These are phyloP conservation scores for Fusarium ambrosium DNA, from an alignment of 2,329 filamentous ascomycete species.

Conservation along the genomic window DNA sequence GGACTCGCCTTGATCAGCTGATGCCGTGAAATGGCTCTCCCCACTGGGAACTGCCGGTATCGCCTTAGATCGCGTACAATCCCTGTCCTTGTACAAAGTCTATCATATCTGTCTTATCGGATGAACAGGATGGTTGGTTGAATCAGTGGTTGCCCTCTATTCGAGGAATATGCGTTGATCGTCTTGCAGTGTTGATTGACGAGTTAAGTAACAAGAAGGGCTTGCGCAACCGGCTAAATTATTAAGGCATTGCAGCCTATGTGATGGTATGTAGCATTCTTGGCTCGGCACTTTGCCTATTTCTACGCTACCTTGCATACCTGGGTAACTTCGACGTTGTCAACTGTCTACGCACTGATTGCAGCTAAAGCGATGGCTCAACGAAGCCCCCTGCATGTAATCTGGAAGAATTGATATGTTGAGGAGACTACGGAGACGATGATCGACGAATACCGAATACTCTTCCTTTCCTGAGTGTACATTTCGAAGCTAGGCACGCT, in stretches of 20 bases:
- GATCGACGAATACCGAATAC: too few species aligned
- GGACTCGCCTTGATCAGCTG: background rate
- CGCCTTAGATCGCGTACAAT: background rate
- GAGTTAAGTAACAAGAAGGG: background rate
- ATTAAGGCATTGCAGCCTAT: background rate
- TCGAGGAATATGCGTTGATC: too few species aligned
- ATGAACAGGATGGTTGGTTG: background rate
- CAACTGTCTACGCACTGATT: too few species aligned
- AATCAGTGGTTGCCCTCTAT: background rate
- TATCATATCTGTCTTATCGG: background rate
- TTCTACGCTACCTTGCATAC: background rate
- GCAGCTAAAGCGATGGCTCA: too few species aligned
- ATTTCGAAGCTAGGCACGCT: too few species aligned
- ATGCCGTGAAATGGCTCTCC: background rate
- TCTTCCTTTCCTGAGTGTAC: too few species aligned
- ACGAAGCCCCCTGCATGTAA: too few species aligned
- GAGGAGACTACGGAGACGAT: too few species aligned
- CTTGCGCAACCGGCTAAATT: background rate
- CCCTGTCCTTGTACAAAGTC: background rate
- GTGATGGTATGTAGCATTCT: background rate
- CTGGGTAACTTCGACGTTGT: too few species aligned
- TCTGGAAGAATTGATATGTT: too few species aligned
- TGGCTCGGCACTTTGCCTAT: background rate
- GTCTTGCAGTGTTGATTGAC: background rate
- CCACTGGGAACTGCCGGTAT: background rate